Evolutionary conservation across 2,329 filamentous ascomycete genomes (phyloP).

Genomic region (Magnaporthiopsis rhizophila): DNA sequence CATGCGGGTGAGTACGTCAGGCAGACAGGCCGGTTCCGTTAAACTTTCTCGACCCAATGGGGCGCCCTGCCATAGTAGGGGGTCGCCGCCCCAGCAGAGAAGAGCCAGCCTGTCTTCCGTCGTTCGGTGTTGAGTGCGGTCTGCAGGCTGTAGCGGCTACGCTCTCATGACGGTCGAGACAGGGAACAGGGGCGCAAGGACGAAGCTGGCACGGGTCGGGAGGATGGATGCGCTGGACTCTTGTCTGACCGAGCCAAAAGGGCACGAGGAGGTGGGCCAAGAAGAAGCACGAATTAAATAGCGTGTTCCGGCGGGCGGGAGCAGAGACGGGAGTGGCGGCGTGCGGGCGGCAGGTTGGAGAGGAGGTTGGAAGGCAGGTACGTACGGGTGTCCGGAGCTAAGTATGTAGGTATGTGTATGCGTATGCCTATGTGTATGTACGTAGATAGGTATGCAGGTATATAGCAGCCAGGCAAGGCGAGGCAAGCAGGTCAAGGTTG

Average conservation of each 20-base stretch:
- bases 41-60: neutral
- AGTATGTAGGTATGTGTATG: neutral
- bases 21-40: slow-evolving; percentile 2
- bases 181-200: neutral
- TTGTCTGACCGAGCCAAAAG: neutral
- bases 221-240: neutral
- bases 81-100: neutral
- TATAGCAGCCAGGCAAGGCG: too few relatives aligned
- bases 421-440: neutral
- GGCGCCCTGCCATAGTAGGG: neutral
- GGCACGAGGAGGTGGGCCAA: neutral
- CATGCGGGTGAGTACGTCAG: slow-evolving; percentile 6
- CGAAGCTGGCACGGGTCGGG: neutral
- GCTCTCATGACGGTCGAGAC: neutral
- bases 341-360: neutral
- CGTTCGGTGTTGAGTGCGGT: neutral
- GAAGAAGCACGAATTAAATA: neutral
- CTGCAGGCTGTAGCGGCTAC: neutral
- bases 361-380: neutral
- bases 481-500: neutral
- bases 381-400: neutral
- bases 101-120: neutral
- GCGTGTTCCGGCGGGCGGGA: neutral
- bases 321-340: slow-evolving; percentile 15
- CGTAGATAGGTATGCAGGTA: too few relatives aligned